Evolutionary conservation across 1,139 yeast genomes (phyloP), one percentile per base, ranked within the genome.

Genomic region (Blastobotrys malaysiensis): DNA sequence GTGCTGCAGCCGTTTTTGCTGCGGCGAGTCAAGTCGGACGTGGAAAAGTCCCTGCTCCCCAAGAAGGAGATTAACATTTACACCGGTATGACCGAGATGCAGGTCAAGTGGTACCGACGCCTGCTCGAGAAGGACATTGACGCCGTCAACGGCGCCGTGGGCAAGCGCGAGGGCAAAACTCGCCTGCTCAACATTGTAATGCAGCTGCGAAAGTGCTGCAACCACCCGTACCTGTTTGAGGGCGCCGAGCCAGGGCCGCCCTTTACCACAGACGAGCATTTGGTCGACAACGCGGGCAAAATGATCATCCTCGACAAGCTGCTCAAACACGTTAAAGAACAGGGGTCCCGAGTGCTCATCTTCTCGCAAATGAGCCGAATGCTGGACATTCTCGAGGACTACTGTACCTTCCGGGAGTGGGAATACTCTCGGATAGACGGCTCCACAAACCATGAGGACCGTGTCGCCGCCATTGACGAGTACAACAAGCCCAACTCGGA

Each of bases 211-310:
- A 93, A 93, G 70, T 93, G 98, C 69, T 93, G 98, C 70, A 93
- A 93, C 68, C 99, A 93, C 70, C 99, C 99, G 0, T 93, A 93
- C 69, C 74, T 93, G 53, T 93, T 93, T 66, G 98, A 93, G 69
- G 98, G 99, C 43, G 99, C 99, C 1, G 99, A 93, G 69, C 98
- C 98, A 0, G 98, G 99, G 7, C 99, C 99, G 1, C 99, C 99
- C 0, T 93, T 78, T 68, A 93, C 98, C 2, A 93, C 96, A 1
- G 99, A 91, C 70, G 98, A 91, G 68, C 98, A 93, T 72, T 77
- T 93, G 61, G 86, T 93, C 7, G 86, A 69, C 71, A 93, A 93
- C 67, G 80, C 96, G 7, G 97, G 96, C 39, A 93, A 93, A 69
- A 85, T 93, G 88, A 79, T 87, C 54, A 88, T 93, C 50, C 73